Conservation (phyloP, 176 grass and related monocot genomes). For the Oropetium thomaeum region DNA sequence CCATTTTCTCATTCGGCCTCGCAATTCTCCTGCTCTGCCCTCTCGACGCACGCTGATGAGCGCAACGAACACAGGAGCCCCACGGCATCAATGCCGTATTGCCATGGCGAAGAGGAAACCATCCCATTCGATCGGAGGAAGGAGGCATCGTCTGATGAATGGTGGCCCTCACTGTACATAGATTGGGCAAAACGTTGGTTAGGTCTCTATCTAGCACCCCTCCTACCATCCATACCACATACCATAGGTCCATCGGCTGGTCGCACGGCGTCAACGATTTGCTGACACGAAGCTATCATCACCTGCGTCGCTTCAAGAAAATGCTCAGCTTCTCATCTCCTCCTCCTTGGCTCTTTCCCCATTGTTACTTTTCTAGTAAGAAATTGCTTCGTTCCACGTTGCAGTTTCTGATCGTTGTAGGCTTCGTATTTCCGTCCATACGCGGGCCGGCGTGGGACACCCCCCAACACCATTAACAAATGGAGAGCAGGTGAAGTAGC, state of each 20-base stretch:
- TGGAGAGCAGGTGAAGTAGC: not conserved
- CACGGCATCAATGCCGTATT: too few species aligned
- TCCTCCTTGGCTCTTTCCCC: too few species aligned
- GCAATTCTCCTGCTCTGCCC: not conserved
- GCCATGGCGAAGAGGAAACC: not conserved
- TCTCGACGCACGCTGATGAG: too few species aligned
- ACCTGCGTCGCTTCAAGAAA: not conserved
- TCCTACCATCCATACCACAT: too few species aligned
- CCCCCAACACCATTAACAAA: not conserved
- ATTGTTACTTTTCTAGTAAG: too few species aligned
- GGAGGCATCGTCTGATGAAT: not conserved
- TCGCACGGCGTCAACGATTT: not conserved
- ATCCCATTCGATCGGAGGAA: too few species aligned
- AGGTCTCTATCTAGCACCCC: not conserved
- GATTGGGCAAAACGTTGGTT: not conserved
- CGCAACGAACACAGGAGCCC: not conserved
- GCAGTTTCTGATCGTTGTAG: too few species aligned
- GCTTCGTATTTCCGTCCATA: too few species aligned
- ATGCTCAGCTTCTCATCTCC: not conserved
- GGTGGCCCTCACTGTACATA: not conserved
- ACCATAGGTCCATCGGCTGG: too few species aligned
- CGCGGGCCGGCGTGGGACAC: not conserved
- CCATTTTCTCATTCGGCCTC: not conserved
- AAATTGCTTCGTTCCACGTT: too few species aligned
- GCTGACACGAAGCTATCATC: not conserved